Base-by-base conservation (phyloP, 345 rosid species). In the Populus nigra region DNA sequence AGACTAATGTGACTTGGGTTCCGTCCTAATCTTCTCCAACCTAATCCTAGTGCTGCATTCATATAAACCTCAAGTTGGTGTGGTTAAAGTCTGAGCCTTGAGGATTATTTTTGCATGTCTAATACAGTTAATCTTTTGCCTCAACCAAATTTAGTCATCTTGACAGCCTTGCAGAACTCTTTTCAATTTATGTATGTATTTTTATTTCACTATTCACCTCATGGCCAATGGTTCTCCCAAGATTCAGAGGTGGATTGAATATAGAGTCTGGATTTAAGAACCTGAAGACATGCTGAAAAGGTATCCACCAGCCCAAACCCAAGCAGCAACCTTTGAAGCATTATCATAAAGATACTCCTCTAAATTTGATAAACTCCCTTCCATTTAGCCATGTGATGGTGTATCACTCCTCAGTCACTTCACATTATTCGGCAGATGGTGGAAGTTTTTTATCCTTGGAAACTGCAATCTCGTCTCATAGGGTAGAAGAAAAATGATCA, bases 91-190 rank as follows among this genome's bases (percentile, higher is more conserved):
- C 41, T 31, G 33, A 59, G 41, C 31, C 36, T 25, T 25, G 53
- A 70, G 36, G 62, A 43, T 71, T 74, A 38, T 57, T 50, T 55
- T 9, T 62, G 33, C 63, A 27, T 31, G 68, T 22, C 65, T 50
- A 67, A 23, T 18, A 31, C 31, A 41, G 61, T 41, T 47, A 49
- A 55, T 65, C 12, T 25, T 77, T 72, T 65, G 41, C 29, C 43
- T 36, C 29, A 7, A 63, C 71, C 20, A 76, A 78, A 47, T 77
- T 61, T 80, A 75, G 73, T 73, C 69, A 63, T 43, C 79, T 76
- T 35, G 80, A 78, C 80, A 45, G 73, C 72, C 47, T 35, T 62
- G 73, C 41, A 6, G 49, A 71, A 77, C 50, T 57, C 63, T 15
- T 72, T 27, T 71, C 61, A 59, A 78, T 74, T 70, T 65, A 53